Evolutionary conservation across 2,329 filamentous ascomycete genomes (phyloP).

Genomic region (Colletotrichum sp.): DNA sequence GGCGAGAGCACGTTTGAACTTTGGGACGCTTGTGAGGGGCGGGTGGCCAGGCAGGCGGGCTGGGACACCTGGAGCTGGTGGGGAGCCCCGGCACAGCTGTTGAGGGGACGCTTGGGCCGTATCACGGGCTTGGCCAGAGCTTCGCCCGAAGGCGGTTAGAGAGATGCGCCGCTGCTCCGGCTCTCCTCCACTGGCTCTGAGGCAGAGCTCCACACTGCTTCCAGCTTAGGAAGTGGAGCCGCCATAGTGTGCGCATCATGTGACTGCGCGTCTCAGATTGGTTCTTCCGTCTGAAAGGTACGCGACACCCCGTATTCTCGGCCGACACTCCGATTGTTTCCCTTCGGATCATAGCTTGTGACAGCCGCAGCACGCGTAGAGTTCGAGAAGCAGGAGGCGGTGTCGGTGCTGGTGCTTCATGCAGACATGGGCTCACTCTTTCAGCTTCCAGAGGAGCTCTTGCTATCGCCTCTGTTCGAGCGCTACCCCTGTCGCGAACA

Average conservation of each 20-base stretch:
- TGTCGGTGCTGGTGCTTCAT: not conserved
- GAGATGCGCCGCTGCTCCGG: not conserved
- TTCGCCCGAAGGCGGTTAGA: not conserved
- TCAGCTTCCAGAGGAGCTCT: constrained; percentile 56
- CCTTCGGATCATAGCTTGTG: not conserved
- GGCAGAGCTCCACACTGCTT: not conserved
- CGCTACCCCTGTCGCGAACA: constrained; percentile 62
- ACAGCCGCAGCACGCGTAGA: not conserved
- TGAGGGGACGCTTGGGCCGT: not conserved
- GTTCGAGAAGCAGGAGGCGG: not conserved
- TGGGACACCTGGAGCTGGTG: not conserved
- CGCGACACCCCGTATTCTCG: not conserved
- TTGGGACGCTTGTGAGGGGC: not conserved
- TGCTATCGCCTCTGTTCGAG: constrained; percentile 49
- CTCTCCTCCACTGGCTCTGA: not conserved
- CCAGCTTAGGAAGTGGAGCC: not conserved
- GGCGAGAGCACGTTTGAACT: not conserved
- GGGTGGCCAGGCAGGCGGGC: not conserved
- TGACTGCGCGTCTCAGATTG: constrained; percentile 15
- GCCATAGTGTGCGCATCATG: not conserved
- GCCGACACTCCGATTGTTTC: not conserved
- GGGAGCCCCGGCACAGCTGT: not conserved
- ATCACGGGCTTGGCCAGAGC: constrained; percentile 1
- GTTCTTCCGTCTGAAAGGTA: not conserved
- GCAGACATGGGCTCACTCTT: constrained; percentile 46